Evolutionary conservation across 441 rosid species (phyloP).

Genomic region (Dalechampia spathulata): DNA sequence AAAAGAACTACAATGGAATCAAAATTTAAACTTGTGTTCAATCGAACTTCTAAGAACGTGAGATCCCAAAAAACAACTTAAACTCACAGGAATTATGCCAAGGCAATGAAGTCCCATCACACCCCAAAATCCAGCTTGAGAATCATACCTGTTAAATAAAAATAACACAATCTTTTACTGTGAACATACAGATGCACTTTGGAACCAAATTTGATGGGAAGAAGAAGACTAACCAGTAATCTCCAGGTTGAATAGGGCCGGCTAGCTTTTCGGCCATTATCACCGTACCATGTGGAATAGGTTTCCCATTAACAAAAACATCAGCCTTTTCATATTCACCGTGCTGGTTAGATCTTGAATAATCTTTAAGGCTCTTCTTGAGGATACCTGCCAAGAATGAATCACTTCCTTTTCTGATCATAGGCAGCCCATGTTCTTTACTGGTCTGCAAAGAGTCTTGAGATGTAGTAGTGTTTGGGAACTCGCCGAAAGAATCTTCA

Average conservation of each 20-base stretch:
- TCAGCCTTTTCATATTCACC: slow-evolving; percentile 33
- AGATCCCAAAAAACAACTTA: not conserved
- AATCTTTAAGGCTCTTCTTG: slow-evolving; percentile 66
- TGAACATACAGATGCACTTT: too few species aligned
- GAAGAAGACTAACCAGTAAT: slow-evolving; percentile 59
- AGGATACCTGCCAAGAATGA: slow-evolving; percentile 46
- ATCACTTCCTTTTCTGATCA: slow-evolving; percentile 37
- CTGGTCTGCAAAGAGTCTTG: slow-evolving; percentile 46
- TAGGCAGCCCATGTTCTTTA: slow-evolving; percentile 29
- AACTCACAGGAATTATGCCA: slow-evolving; percentile 88
- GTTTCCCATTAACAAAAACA: slow-evolving; percentile 63
- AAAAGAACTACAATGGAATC: not conserved
- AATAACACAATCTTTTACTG: not conserved
- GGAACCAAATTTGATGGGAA: not conserved
- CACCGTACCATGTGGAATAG: slow-evolving; percentile 42
- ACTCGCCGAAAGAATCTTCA: slow-evolving; percentile 46
- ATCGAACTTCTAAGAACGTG: too few species aligned
- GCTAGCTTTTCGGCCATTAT: slow-evolving; percentile 77
- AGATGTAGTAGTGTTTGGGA: slow-evolving; percentile 35
- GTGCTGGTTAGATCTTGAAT: slow-evolving; percentile 42
- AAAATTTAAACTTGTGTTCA: too few species aligned
- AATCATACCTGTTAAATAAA: slow-evolving; percentile 61
- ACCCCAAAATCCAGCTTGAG: slow-evolving; percentile 90
- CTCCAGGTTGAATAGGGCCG: slow-evolving; percentile 77
- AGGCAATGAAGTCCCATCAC: slow-evolving; percentile 59